These are phyloP conservation scores for Aleurites moluccanus DNA, from an alignment of 441 rosid species.

Conservation along the genomic window DNA sequence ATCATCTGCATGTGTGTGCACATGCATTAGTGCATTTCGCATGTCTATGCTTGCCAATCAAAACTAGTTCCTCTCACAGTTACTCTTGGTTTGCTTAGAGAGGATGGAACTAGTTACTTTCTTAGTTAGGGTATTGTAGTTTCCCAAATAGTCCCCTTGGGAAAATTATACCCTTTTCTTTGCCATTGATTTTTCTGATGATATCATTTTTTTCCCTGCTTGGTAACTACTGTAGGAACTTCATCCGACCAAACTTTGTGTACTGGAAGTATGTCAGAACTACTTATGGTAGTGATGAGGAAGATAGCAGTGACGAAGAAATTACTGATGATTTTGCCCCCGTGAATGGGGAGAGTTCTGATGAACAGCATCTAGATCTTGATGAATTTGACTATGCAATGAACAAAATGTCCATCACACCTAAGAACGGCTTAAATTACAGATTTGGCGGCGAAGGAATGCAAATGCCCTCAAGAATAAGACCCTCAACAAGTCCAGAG, in stretches of 20 bases:
- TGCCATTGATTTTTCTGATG: conserved; percentile 5
- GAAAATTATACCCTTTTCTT: too few relatives aligned
- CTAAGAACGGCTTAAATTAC: conserved; percentile 38
- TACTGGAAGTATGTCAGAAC: conserved; percentile 71
- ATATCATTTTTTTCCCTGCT: neutral
- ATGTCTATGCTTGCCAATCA: neutral
- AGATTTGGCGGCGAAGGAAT: conserved; percentile 34
- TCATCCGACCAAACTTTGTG: conserved; percentile 52
- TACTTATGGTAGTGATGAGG: conserved; percentile 42
- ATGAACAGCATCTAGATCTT: conserved; percentile 23
- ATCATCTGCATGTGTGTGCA: neutral
- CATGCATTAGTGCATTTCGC: neutral
- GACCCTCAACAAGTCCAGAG: conserved; percentile 76
- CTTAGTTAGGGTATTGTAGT: neutral
- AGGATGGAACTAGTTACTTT: neutral
- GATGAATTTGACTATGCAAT: conserved; percentile 51
- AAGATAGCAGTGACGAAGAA: conserved; percentile 49
- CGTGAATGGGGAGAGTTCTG: conserved; percentile 29
- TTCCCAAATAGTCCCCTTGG: neutral
- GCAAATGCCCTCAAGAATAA: conserved; percentile 71
- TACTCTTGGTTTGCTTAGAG: neutral
- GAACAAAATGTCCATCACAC: conserved; percentile 74
- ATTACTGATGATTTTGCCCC: conserved; percentile 37
- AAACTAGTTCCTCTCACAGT: too few relatives aligned
- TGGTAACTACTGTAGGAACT: conserved; percentile 31